These are phyloP conservation scores for Lachnellula hyalina DNA, from an alignment of 2,329 filamentous ascomycete genomes.

Conservation along the genomic window DNA sequence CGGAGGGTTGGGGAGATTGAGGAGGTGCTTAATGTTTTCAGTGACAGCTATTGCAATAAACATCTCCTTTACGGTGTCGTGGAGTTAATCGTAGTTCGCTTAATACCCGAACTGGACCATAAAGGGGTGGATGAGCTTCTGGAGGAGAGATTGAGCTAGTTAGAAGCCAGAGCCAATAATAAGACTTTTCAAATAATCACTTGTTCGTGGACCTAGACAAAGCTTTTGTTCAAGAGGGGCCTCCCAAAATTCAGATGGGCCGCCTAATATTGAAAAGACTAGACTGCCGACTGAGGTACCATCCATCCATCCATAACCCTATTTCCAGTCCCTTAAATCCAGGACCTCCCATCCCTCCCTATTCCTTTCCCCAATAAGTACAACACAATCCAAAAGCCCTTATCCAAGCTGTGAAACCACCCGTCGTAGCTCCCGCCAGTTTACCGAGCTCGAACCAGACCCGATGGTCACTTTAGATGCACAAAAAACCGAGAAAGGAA, in stretches of 20 bases:
- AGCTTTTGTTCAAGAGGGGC: slow-evolving; percentile 22
- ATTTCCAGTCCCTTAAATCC: slow-evolving; percentile 1
- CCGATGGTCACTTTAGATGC: background rate
- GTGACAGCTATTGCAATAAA: slow-evolving; percentile 86
- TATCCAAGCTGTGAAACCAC: background rate
- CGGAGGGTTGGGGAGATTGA: slow-evolving; percentile 35
- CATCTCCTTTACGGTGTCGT: slow-evolving; percentile 79
- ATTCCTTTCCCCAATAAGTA: background rate
- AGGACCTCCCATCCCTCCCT: background rate
- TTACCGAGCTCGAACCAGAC: slow-evolving; percentile 8
- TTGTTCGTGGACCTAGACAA: background rate
- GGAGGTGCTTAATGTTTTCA: slow-evolving; percentile 65
- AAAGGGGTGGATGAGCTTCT: slow-evolving; percentile 66
- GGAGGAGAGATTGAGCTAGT: slow-evolving; percentile 60
- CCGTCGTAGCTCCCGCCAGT: background rate
- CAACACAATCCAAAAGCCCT: background rate
- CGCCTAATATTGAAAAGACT: slow-evolving; percentile 24
- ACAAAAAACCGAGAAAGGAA: background rate
- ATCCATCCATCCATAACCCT: slow-evolving; percentile 10
- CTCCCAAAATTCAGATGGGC: slow-evolving; percentile 26
- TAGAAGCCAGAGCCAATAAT: background rate
- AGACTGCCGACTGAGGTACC: slow-evolving; percentile 14
- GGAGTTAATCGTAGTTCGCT: slow-evolving; percentile 72
- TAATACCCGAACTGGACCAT: slow-evolving; percentile 79
- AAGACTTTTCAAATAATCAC: background rate